Conservation (phyloP, 352 stramenopile genomes). For the Phytopythium helicoides region DNA sequence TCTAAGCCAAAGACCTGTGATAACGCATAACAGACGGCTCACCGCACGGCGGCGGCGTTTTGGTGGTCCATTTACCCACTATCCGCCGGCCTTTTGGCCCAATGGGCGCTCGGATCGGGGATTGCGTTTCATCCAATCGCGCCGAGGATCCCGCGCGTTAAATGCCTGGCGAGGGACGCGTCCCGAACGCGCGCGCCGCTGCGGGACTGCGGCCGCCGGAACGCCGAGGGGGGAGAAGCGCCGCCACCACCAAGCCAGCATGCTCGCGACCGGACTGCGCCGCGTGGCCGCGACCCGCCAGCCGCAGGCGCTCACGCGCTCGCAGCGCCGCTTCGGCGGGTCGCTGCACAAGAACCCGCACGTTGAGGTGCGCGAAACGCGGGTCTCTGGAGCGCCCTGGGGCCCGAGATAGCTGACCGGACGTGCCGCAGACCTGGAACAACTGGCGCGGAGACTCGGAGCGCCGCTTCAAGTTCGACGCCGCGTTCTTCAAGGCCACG, state of each 20-base stretch:
- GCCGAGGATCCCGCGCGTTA: neutral
- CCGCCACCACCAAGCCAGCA: conserved; percentile 9
- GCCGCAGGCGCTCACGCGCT: conserved; percentile 46
- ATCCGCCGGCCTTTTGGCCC: neutral
- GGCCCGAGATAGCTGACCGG: neutral
- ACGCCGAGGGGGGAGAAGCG: neutral
- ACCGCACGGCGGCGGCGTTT: too few species aligned
- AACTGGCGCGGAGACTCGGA: conserved; percentile 85
- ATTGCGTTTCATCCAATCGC: conserved; percentile 10
- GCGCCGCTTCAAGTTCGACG: conserved; percentile 78
- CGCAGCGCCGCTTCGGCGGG: conserved; percentile 67
- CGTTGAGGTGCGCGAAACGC: conserved; percentile 48
- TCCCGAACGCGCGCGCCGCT: too few species aligned
- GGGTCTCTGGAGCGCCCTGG: neutral
- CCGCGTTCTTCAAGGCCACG: conserved; percentile 56
- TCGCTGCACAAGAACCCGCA: conserved; percentile 85
- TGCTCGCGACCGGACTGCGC: conserved; percentile 53
- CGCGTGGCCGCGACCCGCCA: conserved; percentile 35
- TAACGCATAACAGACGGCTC: neutral
- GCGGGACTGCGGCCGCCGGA: neutral
- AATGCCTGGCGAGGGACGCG: too few species aligned
- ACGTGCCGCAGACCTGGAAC: conserved; percentile 66
- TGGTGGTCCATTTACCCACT: conserved; percentile 1
- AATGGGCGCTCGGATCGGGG: neutral
- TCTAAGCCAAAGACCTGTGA: too few species aligned